Percentiles rank a stretch among this genome's conserved stretches.
Evolutionary conservation across 1,139 yeast genomes (phyloP).

Genomic region (Pichia norvegensis): DNA sequence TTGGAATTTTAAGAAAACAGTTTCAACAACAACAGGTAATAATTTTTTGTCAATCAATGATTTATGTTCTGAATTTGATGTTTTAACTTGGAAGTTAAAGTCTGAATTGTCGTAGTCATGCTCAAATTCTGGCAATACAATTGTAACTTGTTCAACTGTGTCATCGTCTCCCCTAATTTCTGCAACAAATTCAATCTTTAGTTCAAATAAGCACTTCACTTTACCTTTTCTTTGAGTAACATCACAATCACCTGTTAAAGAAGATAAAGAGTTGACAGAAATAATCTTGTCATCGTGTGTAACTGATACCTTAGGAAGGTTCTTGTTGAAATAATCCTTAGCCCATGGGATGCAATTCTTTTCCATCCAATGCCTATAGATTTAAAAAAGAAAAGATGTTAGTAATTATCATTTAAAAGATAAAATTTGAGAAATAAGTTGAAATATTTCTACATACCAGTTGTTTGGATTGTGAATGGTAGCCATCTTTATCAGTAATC

Average conservation of each 20-base stretch:
- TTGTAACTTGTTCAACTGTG: conserved; percentile 32
- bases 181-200: conserved; percentile 45
- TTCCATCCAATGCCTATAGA: conserved; percentile 71
- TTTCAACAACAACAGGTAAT: conserved; percentile 41
- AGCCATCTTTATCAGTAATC: conserved; percentile 47
- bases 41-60: conserved; percentile 38
- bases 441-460: conserved; percentile 43
- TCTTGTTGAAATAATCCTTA: conserved; percentile 44
- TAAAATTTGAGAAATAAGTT: neutral
- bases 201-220: conserved; percentile 65
- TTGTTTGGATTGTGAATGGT: conserved; percentile 72
- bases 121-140: conserved; percentile 56
- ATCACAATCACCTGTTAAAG: conserved; percentile 66
- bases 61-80: conserved; percentile 30
- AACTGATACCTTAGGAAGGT: conserved; percentile 32
- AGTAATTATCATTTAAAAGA: conserved; percentile 2
- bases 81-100: conserved; percentile 45
- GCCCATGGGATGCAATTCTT: conserved; percentile 76
- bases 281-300: conserved; percentile 30
- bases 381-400: neutral
- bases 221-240: conserved; percentile 78
- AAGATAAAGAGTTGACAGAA: conserved; percentile 34
- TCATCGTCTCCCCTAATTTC: conserved; percentile 25
- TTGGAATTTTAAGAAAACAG: conserved; percentile 50
- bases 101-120: conserved; percentile 67